Evolutionary conservation across 2,329 filamentous ascomycete species (phyloP).

Genomic region (Dendrostoma leiphaemia): DNA sequence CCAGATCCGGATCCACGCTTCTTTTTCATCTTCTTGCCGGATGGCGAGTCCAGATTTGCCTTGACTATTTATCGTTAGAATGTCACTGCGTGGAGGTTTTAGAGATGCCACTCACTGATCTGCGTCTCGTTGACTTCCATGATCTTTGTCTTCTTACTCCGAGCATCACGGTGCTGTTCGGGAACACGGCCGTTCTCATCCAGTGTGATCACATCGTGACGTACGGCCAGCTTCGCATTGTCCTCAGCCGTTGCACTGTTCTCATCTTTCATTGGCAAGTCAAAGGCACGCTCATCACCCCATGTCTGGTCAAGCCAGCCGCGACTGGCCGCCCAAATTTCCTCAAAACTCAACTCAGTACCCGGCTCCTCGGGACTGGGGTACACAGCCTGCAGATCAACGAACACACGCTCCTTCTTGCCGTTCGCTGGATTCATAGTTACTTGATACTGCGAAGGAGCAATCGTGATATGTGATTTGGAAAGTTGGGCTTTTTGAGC

Average conservation of each 20-base stretch:
- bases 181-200: slow-evolving; percentile 60
- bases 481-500: slow-evolving; percentile 60
- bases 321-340: slow-evolving; percentile 75
- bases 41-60: slow-evolving; percentile 87
- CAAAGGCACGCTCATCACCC: slow-evolving; percentile 36
- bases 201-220: slow-evolving; percentile 43
- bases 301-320: slow-evolving; percentile 65
- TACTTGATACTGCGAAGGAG: slow-evolving; percentile 72
- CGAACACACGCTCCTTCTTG: slow-evolving; percentile 81
- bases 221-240: slow-evolving; percentile 39
- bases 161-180: slow-evolving; percentile 43
- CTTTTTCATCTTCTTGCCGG: slow-evolving; percentile 80
- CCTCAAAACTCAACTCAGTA: slow-evolving; percentile 86
- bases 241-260: slow-evolving; percentile 28
- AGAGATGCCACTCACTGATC: slow-evolving; percentile 65
- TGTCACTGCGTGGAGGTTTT: background rate
- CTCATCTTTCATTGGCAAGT: slow-evolving; percentile 20
- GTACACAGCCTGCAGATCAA: slow-evolving; percentile 82
- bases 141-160: slow-evolving; percentile 70
- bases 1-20: slow-evolving; percentile 64
- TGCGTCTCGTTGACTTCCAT: slow-evolving; percentile 90
- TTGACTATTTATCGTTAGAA: slow-evolving; percentile 63
- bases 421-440: slow-evolving; percentile 80
- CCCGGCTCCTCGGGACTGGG: slow-evolving; percentile 69
- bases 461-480: slow-evolving; percentile 62